These are phyloP conservation scores for Saccharomycopsis hybrid DNA, from an alignment of 1,139 yeast species.

Conservation along the genomic window DNA sequence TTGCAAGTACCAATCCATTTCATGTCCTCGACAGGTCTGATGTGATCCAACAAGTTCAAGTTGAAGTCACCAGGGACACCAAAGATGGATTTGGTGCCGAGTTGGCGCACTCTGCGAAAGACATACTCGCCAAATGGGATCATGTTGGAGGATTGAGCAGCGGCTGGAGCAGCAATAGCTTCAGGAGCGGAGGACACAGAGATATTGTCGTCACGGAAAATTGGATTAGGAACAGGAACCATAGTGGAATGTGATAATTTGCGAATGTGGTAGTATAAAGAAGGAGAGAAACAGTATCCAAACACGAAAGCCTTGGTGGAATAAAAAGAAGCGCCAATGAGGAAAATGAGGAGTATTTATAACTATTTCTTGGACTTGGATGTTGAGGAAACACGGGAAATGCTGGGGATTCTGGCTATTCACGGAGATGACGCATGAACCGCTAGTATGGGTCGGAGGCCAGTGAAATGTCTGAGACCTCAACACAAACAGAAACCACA, in stretches of 20 bases:
- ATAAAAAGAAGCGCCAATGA: no score
- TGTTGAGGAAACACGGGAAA: no score
- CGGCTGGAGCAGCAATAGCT: constrained; percentile 4
- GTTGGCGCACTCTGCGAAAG: constrained; percentile 50
- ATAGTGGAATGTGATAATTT: background rate
- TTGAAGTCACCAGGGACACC: constrained; percentile 84
- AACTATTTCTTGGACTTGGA: no score
- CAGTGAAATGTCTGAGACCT: no score
- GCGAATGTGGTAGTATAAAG: background rate
- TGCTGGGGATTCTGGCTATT: no score
- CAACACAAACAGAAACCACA: no score
- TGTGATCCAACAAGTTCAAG: constrained; percentile 57
- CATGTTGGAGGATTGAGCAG: background rate
- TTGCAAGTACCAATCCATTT: constrained; percentile 60
- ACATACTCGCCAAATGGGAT: constrained; percentile 51
- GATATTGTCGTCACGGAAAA: background rate
- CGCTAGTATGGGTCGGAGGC: no score
- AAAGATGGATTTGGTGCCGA: constrained; percentile 58
- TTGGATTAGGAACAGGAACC: constrained; percentile 18
- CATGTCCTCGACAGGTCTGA: constrained; percentile 51
- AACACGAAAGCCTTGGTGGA: no score
- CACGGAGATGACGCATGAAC: no score
- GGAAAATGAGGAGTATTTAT: no score
- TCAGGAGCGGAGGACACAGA: constrained; percentile 4
- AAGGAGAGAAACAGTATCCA: background rate